Evolutionary conservation across 1,284 basidiomycete species (phyloP), one percentile per base, ranked within the genome.

Genomic region (Vanrija humicola): DNA sequence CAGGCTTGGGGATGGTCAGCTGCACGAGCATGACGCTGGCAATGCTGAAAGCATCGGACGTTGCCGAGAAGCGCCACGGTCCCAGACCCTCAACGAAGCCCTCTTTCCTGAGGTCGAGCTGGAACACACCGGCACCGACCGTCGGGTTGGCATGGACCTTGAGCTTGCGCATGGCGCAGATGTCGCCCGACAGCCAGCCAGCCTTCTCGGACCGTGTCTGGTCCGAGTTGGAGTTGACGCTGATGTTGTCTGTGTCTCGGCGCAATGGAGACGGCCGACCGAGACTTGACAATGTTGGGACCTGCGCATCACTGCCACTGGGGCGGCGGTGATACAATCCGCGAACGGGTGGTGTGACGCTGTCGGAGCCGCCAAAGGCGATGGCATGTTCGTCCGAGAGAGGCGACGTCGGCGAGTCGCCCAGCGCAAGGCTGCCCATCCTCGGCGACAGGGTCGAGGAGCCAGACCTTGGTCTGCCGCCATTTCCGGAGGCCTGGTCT

Each of bases 51-150:
- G 68, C 68, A 54, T 77, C 75, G 9, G 68, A 61, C 18, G 61
- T 59, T 16, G 66, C 65, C n/a, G 50, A 61, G 55, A 75, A 66
- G 14, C 67, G 59, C 73, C 74, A 77, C 6, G 56, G 56, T 7
- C 74, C 74, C 1, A 77, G 56, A 3, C 73, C 72, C 34, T 73
- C 67, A 9, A 73, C 69, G 25, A 64, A 66, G 1, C 72, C 74
- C 39, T 70, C 72, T 55, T 73, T 75, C 15, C 67, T 52, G 14
- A 74, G 28, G 21, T 75, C 70, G 23, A 75, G 57, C 45, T 58
- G 55, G 38, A 53, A 62, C 9, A 70, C 66, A 15, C 67, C 70
- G 6, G 65, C 67, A 1, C 51, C 62, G 1, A 61, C 56, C 1
- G 61, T 62, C 14, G 74, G 69, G 55, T 74, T 75, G 18, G 72